Evolutionary conservation across 2,329 filamentous ascomycete species (phyloP), one percentile per base, ranked within the genome.

Genomic region (Magnaporthiopsis poae): DNA sequence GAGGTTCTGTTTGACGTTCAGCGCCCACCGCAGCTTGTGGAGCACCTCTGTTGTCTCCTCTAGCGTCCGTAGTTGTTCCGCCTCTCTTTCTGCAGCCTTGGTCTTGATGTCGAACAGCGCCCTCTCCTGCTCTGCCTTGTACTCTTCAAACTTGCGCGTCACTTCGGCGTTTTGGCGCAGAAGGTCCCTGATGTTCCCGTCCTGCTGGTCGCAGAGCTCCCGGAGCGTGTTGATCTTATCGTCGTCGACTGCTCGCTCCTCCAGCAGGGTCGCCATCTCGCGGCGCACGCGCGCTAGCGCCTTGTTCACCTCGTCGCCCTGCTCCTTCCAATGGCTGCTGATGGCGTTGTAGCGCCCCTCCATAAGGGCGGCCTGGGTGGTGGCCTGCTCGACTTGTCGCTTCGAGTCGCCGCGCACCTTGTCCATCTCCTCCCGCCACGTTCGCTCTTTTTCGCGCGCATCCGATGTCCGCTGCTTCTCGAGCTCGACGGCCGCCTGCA

Each of bases 171-270:
- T 90, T 71, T 89, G 83, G 63, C 82, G 80, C 67, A 78, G 77
- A 31, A 88, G 78, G 67, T 85, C 80, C 67, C 84, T 83, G 67
- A 90, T 83, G 71, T 91, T 90, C 72, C 84, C 82, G 69, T 90
- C 84, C 73, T 91, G 87, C 76, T 92, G 89, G 69, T 91, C 88
- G 74, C 86, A 88, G 39, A 92, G 81, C 68, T 90, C 86, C 65
- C 86, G 82, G 64, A 92, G 79, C 39, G 84, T 86, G 68, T 79
- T 81, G 70, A 90, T 87, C 76, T 83, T 86, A 73, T 84, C 82
- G 71, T 88, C 86, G 72, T 90, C 87, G 65, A 78, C 79, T 69
- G 77, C 80, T 67, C 86, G 80, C 71, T 87, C 84, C 59, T 82
- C 79, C 62, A 82, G 79, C 59, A 90, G 76, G 12, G 75, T 75